A percentile compares a stretch with the other conserved stretches of the same genome.
Conservation (phyloP, 2,329 filamentous ascomycete species). For the Rutstroemia sp. region DNA sequence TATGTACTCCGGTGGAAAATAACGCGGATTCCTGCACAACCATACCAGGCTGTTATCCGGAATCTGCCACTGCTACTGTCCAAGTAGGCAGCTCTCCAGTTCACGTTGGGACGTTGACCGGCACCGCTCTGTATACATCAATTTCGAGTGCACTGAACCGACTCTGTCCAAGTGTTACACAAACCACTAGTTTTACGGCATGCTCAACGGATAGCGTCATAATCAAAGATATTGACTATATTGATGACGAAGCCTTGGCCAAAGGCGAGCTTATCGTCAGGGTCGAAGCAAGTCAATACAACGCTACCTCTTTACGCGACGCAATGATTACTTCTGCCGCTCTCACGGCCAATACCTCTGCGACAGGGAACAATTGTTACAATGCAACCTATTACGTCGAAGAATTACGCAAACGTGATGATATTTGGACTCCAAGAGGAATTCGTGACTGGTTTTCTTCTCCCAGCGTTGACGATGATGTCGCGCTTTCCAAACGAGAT, state of each 20-base stretch:
- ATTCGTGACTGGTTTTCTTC: too few species aligned
- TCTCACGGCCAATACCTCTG: not conserved
- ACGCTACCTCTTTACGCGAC: conserved; percentile 5
- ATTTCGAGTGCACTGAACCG: conserved; percentile 9
- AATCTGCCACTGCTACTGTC: conserved; percentile 3
- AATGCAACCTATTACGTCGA: not conserved
- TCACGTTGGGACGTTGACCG: conserved; percentile 9
- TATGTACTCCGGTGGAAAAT: conserved; percentile 4
- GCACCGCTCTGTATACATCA: conserved; percentile 8
- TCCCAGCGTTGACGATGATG: not conserved
- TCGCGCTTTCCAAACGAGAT: not conserved
- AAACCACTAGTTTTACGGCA: conserved; percentile 7
- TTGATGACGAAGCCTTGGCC: not conserved
- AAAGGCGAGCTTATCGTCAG: not conserved
- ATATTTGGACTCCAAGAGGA: too few species aligned
- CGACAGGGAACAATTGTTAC: conserved; percentile 9
- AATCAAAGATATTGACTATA: not conserved
- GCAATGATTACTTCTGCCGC: conserved; percentile 10
- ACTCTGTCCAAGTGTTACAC: conserved; percentile 10
- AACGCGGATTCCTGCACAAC: conserved; percentile 6
- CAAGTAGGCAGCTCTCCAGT: conserved; percentile 6
- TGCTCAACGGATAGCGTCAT: not conserved
- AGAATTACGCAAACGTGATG: not conserved
- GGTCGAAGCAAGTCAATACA: not conserved
- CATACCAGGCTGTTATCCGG: conserved; percentile 5